A percentile compares a stretch with the other conserved stretches of the same genome.
These are phyloP conservation scores for Xylaria sp. DNA, from an alignment of 2,329 filamentous ascomycete species.

Conservation along the genomic window DNA sequence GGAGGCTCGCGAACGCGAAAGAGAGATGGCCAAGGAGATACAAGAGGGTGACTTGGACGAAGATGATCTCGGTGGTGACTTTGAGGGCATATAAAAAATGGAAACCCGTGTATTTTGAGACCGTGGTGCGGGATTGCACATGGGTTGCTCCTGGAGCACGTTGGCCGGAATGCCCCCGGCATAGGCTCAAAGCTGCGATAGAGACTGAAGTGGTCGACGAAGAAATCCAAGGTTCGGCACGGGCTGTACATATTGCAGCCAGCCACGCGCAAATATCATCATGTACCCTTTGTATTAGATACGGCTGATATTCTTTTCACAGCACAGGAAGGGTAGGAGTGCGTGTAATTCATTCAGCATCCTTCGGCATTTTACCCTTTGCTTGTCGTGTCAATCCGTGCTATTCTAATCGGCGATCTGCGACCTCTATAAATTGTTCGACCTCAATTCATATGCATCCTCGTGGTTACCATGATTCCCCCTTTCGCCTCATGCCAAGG, in stretches of 20 bases:
- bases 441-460: not conserved
- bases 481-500: too few species aligned
- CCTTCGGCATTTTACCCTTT: conserved; percentile 9
- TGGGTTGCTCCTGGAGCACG: conserved; percentile 10
- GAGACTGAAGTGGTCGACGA: conserved; percentile 20
- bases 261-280: conserved; percentile 21
- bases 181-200: conserved; percentile 10
- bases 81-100: conserved; percentile 75
- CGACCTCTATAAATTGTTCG: not conserved
- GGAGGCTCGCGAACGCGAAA: conserved; percentile 92
- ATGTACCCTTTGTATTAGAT: conserved; percentile 28
- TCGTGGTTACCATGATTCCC: not conserved
- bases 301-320: conserved; percentile 17
- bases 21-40: conserved; percentile 98
- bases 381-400: not conserved
- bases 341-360: conserved; percentile 9
- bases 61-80: conserved; percentile 91
- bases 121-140: conserved; percentile 13
- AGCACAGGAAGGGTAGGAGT: conserved; percentile 3
- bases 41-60: conserved; percentile 96
- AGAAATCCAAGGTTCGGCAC: conserved; percentile 10
- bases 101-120: conserved; percentile 27
- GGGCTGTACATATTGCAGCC: conserved; percentile 12
- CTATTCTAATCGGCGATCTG: not conserved
- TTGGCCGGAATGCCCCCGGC: conserved; percentile 7